Percentiles rank a stretch among this genome's conserved stretches.
Evolutionary conservation across 73 alveolate genomes (phyloP).

Genomic region (Symbiodinium natans): DNA sequence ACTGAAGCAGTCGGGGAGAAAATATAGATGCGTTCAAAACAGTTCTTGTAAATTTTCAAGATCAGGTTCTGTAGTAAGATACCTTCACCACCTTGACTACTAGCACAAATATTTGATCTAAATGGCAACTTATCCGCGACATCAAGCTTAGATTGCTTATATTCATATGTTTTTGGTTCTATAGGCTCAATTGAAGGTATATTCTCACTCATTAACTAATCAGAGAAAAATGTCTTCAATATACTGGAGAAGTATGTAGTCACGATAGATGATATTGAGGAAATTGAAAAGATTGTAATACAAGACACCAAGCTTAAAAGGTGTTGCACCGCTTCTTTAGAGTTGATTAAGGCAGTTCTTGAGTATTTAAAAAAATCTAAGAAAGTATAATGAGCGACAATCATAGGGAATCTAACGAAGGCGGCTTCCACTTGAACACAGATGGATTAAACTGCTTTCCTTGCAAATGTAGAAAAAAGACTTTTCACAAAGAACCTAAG

Average conservation of each 20-base stretch:
- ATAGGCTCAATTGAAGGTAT: not conserved
- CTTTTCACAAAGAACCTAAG: not conserved
- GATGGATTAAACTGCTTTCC: not conserved
- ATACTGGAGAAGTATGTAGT: not conserved
- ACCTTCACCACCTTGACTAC: conserved; percentile 28
- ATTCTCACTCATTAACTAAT: not conserved
- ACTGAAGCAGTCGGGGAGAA: conserved; percentile 19
- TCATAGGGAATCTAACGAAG: not conserved
- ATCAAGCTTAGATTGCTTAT: not conserved
- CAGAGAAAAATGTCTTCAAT: not conserved
- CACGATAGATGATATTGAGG: not conserved
- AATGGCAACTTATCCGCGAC: conserved; percentile 40
- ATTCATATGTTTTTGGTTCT: not conserved
- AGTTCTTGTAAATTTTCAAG: not conserved
- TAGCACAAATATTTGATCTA: not conserved
- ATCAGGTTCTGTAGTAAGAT: conserved; percentile 18
- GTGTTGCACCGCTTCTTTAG: not conserved
- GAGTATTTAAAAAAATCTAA: not conserved
- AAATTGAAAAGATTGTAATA: not conserved
- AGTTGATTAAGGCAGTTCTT: not conserved
- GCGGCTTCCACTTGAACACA: not conserved
- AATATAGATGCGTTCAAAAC: conserved; percentile 12
- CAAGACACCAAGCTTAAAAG: not conserved
- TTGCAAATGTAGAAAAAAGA: not conserved
- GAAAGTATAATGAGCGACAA: not conserved